phyloP scores from a whole-genome alignment of 2,329 filamentous ascomycete genomes.

The Tolypocladium capitatum region DNA sequence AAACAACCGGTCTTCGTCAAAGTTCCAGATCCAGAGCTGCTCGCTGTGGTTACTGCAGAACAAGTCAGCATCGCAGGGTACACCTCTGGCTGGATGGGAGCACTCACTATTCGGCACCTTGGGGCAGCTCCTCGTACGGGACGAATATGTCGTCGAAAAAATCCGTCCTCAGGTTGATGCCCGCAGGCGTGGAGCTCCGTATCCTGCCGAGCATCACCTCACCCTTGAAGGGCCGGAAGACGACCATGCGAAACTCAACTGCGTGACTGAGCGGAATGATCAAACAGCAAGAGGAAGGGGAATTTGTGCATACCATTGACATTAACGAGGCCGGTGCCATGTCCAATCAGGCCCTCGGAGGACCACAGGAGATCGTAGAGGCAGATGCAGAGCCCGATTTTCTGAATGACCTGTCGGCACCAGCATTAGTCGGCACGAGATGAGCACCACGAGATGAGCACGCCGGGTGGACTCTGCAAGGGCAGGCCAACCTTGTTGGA shows the following conservation, averaged over 20 bases:
- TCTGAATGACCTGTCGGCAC: constrained; percentile 60
- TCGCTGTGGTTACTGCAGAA: constrained; percentile 54
- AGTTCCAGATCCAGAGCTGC: constrained; percentile 73
- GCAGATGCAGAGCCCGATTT: constrained; percentile 84
- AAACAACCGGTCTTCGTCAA: constrained; percentile 61
- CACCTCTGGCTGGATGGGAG: neutral
- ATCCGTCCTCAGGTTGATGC: constrained; percentile 68
- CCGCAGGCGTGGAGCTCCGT: constrained; percentile 55
- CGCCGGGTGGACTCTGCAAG: neutral
- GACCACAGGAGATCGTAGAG: constrained; percentile 83
- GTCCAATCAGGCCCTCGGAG: constrained; percentile 86
- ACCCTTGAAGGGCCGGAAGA: constrained; percentile 91
- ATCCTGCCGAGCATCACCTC: constrained; percentile 84
- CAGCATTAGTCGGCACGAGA: neutral
- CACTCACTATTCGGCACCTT: constrained; percentile 61
- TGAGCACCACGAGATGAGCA: neutral
- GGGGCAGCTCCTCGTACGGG: constrained; percentile 58
- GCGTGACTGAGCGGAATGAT: neutral
- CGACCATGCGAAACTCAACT: constrained; percentile 88
- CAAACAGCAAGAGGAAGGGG: neutral
- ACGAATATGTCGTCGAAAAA: constrained; percentile 93
- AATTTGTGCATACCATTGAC: constrained; percentile 57
- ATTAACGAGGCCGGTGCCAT: constrained; percentile 84
- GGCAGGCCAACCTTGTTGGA: constrained; percentile 59
- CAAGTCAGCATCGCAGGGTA: neutral